phyloP scores from a whole-genome alignment of 2,329 filamentous ascomycete species.

The Exophiala oligosperma region DNA sequence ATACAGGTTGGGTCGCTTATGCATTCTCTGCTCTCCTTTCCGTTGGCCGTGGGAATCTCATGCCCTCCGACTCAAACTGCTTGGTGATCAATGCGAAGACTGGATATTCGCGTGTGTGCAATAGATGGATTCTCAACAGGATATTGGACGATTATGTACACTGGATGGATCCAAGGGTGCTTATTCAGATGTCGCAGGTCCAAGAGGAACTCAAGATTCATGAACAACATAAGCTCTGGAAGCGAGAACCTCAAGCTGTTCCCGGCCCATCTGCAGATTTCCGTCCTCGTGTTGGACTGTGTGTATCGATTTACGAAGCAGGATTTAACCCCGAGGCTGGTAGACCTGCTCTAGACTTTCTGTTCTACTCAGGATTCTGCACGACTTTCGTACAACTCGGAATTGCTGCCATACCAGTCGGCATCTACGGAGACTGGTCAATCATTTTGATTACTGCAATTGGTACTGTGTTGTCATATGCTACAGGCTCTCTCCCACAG shows the following conservation, averaged over 20 bases:
- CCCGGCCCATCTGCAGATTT: not conserved
- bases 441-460: conserved; percentile 37
- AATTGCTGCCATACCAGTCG: conserved; percentile 33
- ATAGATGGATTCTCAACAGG: conserved; percentile 44
- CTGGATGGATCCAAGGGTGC: not conserved
- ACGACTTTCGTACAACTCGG: conserved; percentile 33
- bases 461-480: conserved; percentile 36
- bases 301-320: conserved; percentile 19
- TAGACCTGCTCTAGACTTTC: conserved; percentile 2
- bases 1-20: conserved; percentile 37
- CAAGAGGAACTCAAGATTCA: conserved; percentile 7
- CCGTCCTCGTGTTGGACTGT: not conserved
- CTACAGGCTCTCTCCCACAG: conserved; percentile 38
- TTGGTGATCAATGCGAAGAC: conserved; percentile 36
- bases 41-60: conserved; percentile 34
- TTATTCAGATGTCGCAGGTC: no score
- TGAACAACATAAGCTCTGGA: not conserved
- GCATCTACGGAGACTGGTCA: conserved; percentile 33
- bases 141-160: conserved; percentile 42
- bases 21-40: conserved; percentile 30
- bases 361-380: conserved; percentile 26
- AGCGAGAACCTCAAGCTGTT: no score
- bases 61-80: conserved; percentile 36
- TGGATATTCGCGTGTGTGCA: conserved; percentile 40
- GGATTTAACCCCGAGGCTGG: not conserved